Percentiles rank a stretch among this genome's conserved stretches.
Evolutionary conservation across 768 basidiomycete species (phyloP).

Genomic region (Amanita polypyramis): DNA sequence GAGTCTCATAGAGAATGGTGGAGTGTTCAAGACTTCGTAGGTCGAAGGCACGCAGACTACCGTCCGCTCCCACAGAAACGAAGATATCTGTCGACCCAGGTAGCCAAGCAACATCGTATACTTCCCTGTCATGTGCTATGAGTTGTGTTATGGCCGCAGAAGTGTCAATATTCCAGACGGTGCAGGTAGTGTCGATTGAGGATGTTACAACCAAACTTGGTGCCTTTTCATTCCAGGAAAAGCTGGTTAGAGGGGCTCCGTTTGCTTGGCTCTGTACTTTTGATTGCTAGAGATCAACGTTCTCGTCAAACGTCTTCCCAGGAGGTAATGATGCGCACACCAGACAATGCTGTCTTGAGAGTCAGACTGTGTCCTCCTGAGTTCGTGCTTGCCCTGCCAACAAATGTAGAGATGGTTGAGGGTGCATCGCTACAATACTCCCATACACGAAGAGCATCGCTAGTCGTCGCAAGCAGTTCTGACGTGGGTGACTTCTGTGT

Average conservation of each 20-base stretch:
- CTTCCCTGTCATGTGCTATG: slow-evolving; percentile 93
- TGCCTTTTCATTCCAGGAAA: slow-evolving; percentile 94
- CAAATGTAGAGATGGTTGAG: slow-evolving; percentile 48
- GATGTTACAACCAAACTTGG: slow-evolving; percentile 92
- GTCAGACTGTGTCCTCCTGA: slow-evolving; percentile 53
- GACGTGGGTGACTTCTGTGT: slow-evolving; percentile 52
- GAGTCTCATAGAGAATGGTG: slow-evolving; percentile 94
- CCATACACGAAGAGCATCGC: slow-evolving; percentile 88
- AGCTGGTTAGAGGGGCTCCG: slow-evolving; percentile 89
- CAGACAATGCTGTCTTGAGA: slow-evolving; percentile 70
- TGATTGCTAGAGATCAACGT: slow-evolving; percentile 47
- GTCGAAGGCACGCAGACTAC: slow-evolving; percentile 93
- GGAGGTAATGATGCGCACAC: slow-evolving; percentile 39
- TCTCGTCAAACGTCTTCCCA: slow-evolving; percentile 4
- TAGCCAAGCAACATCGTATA: slow-evolving; percentile 98
- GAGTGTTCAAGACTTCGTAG: slow-evolving; percentile 94
- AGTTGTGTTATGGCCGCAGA: slow-evolving; percentile 92
- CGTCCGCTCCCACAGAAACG: slow-evolving; percentile 96
- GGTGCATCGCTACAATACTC: slow-evolving; percentile 71
- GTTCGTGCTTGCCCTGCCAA: slow-evolving; percentile 48
- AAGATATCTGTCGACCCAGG: slow-evolving; percentile 95
- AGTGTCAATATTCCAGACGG: slow-evolving; percentile 97
- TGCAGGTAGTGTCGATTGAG: slow-evolving; percentile 97
- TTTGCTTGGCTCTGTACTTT: slow-evolving; percentile 80
- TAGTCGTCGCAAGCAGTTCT: slow-evolving; percentile 89